Percentiles rank a stretch among this genome's conserved stretches.
Evolutionary conservation across 23 red algal genomes (phyloP).

Genomic region (Gracilariopsis chorda): DNA sequence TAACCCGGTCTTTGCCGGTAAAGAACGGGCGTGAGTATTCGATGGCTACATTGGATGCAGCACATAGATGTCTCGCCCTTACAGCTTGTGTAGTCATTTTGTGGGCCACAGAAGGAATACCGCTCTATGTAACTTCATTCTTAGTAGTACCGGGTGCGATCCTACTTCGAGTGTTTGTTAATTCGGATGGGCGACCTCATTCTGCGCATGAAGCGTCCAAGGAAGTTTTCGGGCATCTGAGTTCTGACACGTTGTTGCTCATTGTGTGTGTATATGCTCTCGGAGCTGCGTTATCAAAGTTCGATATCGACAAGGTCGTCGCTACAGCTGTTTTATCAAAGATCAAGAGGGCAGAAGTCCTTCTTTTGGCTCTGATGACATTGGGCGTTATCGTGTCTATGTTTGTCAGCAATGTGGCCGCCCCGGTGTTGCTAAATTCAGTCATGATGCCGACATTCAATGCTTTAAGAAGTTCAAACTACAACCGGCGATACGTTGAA

Average conservation of each 20-base stretch:
- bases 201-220: slow-evolving; percentile 63
- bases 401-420: slow-evolving; percentile 96
- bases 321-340: slow-evolving; percentile 72
- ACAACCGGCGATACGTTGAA: slow-evolving; percentile 61
- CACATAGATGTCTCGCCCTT: slow-evolving; percentile 89
- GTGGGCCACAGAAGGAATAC: slow-evolving; percentile 92
- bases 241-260: slow-evolving; percentile 80
- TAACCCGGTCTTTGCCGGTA: slow-evolving; percentile 13
- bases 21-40: slow-evolving; percentile 24
- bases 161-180: slow-evolving; percentile 72
- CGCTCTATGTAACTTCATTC: slow-evolving; percentile 94
- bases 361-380: slow-evolving; percentile 85
- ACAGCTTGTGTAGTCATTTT: slow-evolving; percentile 51
- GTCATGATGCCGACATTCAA: slow-evolving; percentile 85
- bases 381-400: slow-evolving; percentile 80
- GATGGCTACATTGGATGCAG: slow-evolving; percentile 47
- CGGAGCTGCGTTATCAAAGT: slow-evolving; percentile 81
- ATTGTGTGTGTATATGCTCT: slow-evolving; percentile 96
- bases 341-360: slow-evolving; percentile 31
- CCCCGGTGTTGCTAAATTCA: slow-evolving; percentile 88
- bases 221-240: slow-evolving; percentile 64
- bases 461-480: slow-evolving; percentile 20
- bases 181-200: slow-evolving; percentile 62
- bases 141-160: slow-evolving; percentile 62
- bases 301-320: slow-evolving; percentile 69